phyloP scores from a whole-genome alignment of 2,329 filamentous ascomycete species.

The Sarocladiaceae sp. region DNA sequence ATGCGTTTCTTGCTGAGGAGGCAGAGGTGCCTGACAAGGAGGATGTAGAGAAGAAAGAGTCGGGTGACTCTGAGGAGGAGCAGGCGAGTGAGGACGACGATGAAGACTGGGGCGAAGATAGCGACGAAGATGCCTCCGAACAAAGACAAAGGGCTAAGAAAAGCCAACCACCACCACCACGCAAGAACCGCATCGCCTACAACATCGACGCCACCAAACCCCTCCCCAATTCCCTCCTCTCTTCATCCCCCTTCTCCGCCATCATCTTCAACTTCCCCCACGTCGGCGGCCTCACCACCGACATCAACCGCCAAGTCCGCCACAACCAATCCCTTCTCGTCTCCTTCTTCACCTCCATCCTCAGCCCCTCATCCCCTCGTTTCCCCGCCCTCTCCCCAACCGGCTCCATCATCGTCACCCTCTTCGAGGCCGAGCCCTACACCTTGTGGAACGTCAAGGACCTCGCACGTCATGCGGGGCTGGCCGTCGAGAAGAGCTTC shows the following conservation, averaged over 20 bases:
- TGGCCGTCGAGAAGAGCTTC: slow-evolving; percentile 66
- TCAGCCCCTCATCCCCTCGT: slow-evolving; percentile 22
- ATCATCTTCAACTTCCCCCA: slow-evolving; percentile 98
- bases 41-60: slow-evolving; percentile 2
- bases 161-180: slow-evolving; percentile 9
- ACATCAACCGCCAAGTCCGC: slow-evolving; percentile 90
- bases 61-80: slow-evolving; percentile 8
- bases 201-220: slow-evolving; percentile 59
- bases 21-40: slow-evolving; percentile 20
- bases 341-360: slow-evolving; percentile 55
- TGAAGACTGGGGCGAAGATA: slow-evolving; percentile 15
- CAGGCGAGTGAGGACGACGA: slow-evolving; percentile 13
- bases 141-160: slow-evolving; percentile 13
- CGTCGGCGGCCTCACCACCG: slow-evolving; percentile 83
- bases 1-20: slow-evolving; percentile 13
- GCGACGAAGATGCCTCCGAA: slow-evolving; percentile 15
- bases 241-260: slow-evolving; percentile 53
- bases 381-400: slow-evolving; percentile 28
- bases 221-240: slow-evolving; percentile 41
- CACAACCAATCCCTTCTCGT: slow-evolving; percentile 79
- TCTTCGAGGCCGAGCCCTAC: slow-evolving; percentile 93
- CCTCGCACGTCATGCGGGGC: slow-evolving; percentile 69
- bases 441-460: slow-evolving; percentile 93
- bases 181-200: slow-evolving; percentile 44
- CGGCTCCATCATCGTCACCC: slow-evolving; percentile 68